phyloP scores from a whole-genome alignment of 2,329 filamentous ascomycete species.

The Arthrobotrys sphaeroides region DNA sequence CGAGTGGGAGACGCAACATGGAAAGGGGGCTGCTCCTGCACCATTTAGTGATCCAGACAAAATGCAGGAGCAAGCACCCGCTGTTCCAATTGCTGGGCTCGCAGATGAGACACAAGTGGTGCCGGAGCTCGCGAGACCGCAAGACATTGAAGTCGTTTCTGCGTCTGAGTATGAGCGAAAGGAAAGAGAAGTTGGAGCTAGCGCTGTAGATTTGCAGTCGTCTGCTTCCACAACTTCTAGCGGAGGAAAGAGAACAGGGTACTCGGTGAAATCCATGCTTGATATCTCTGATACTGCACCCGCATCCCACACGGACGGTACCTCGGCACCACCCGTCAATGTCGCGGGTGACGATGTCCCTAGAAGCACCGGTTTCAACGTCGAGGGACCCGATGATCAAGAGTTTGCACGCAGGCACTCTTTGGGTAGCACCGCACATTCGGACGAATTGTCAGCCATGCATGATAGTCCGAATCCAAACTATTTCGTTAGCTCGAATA shows the following conservation, averaged over 20 bases:
- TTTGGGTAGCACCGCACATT: conserved; percentile 22
- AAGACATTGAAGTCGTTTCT: conserved; percentile 36
- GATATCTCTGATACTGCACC: conserved; percentile 27
- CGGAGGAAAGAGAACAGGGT: conserved; percentile 10
- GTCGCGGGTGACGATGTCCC: background rate
- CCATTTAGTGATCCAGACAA: conserved; percentile 32
- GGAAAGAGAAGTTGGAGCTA: background rate
- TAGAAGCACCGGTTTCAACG: conserved; percentile 1
- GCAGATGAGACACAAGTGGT: conserved; percentile 2
- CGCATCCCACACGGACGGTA: background rate
- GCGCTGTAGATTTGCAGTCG: background rate
- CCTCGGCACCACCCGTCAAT: background rate
- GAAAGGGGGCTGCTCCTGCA: conserved; percentile 34
- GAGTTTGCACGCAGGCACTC: conserved; percentile 30
- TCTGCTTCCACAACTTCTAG: conserved; percentile 26
- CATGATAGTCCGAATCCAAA: conserved; percentile 46
- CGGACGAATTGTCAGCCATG: conserved; percentile 25
- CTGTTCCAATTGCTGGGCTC: conserved; percentile 1
- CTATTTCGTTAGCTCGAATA: conserved; percentile 43
- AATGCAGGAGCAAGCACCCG: conserved; percentile 16
- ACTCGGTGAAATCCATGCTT: conserved; percentile 41
- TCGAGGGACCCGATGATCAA: conserved; percentile 21
- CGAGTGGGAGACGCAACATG: conserved; percentile 40
- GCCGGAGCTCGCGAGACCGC: background rate
- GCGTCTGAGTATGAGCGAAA: conserved; percentile 17